Percentiles rank a stretch among this genome's conserved stretches.
These are phyloP conservation scores for Protomyces macrosporus DNA, from an alignment of 1,139 yeast species.

Conservation along the genomic window DNA sequence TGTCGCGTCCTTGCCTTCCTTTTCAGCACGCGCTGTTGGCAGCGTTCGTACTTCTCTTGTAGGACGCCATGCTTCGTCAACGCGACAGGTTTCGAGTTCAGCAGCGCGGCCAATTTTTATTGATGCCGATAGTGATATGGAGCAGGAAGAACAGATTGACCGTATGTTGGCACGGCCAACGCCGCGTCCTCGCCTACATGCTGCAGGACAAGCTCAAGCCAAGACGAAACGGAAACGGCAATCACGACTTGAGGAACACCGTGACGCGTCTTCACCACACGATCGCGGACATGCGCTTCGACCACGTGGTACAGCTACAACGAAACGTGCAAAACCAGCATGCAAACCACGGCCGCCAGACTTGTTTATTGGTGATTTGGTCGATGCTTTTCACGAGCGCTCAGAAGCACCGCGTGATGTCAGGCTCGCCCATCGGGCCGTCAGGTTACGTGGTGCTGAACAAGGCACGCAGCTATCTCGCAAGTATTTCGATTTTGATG, in stretches of 20 bases:
- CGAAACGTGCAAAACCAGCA: neutral
- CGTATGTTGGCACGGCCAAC: neutral
- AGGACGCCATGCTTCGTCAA: neutral
- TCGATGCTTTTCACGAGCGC: neutral
- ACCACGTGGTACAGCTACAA: too few species aligned
- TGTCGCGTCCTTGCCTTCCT: neutral
- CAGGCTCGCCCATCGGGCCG: neutral
- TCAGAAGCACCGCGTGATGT: neutral
- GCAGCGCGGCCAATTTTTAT: neutral
- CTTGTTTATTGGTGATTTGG: neutral
- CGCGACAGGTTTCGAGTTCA: neutral
- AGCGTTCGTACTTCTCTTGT: neutral
- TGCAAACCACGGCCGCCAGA: neutral
- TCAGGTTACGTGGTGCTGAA: neutral
- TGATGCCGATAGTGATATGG: constrained; percentile 4
- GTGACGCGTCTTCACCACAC: neutral
- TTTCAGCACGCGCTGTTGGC: neutral
- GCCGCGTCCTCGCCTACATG: neutral
- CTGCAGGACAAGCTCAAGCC: neutral
- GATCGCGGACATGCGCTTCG: too few species aligned
- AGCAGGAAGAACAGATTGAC: neutral
- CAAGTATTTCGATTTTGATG: neutral
- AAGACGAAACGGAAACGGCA: neutral
- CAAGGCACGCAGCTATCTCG: neutral
- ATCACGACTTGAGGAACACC: neutral